Conservation (phyloP, 352 stramenopile species). For the Phytophthora pinifolia region DNA sequence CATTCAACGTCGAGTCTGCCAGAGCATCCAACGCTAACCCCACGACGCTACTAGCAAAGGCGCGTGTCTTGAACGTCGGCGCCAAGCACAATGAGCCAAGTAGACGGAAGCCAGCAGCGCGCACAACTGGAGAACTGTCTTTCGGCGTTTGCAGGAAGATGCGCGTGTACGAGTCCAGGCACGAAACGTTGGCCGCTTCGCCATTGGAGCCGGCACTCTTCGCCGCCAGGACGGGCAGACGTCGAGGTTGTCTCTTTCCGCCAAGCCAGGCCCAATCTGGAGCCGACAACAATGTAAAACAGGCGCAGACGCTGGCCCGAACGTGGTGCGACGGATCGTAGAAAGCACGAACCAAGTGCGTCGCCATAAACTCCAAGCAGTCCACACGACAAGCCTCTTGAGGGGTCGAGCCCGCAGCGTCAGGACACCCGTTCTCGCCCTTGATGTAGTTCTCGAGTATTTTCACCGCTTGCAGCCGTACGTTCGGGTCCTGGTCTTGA, state of each 20-base stretch:
- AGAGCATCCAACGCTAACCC: conserved; percentile 63
- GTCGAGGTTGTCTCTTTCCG: conserved; percentile 41
- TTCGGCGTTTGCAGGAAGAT: conserved; percentile 78
- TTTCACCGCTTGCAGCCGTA: conserved; percentile 85
- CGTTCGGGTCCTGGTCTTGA: conserved; percentile 83
- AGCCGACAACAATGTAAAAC: conserved; percentile 77
- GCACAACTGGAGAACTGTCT: conserved; percentile 81
- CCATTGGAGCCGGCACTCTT: conserved; percentile 36
- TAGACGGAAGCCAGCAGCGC: conserved; percentile 74
- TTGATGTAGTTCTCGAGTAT: conserved; percentile 91
- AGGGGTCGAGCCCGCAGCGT: background rate
- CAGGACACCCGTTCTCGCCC: conserved; percentile 37
- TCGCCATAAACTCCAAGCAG: conserved; percentile 77
- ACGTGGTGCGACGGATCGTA: conserved; percentile 87
- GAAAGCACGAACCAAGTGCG: conserved; percentile 79
- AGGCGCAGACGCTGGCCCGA: conserved; percentile 83
- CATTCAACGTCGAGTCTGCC: conserved; percentile 78
- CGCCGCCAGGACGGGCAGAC: conserved; percentile 31
- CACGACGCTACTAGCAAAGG: conserved; percentile 68
- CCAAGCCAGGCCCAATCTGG: conserved; percentile 67
- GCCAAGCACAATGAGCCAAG: conserved; percentile 75
- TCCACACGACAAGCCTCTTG: conserved; percentile 34
- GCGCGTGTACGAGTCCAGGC: conserved; percentile 64
- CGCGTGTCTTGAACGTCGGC: conserved; percentile 72
- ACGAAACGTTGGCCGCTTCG: conserved; percentile 31